These are phyloP conservation scores for Phytophthora aleatoria DNA, from an alignment of 352 stramenopile species.

Conservation along the genomic window DNA sequence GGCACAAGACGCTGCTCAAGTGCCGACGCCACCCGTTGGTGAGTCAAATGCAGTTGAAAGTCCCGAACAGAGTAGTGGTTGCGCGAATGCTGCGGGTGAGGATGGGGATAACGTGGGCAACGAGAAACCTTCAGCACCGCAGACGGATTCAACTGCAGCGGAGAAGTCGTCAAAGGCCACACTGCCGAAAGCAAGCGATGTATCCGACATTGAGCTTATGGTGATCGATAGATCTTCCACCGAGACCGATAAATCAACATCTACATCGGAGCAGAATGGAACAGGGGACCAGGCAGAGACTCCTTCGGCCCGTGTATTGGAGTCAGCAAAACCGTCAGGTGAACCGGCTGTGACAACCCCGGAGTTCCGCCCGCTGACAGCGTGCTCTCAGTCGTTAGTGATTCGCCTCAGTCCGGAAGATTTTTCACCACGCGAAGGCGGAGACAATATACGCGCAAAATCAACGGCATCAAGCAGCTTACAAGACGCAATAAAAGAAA, in stretches of 20 bases:
- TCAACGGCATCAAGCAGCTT: slow-evolving; percentile 11
- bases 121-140: slow-evolving; percentile 1
- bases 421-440: slow-evolving; percentile 36
- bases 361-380: slow-evolving; percentile 64
- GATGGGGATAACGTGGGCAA: not conserved
- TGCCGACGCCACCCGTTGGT: not conserved
- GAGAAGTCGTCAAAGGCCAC: not conserved
- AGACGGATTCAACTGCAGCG: not conserved
- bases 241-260: slow-evolving; percentile 14
- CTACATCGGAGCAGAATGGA: slow-evolving; percentile 10
- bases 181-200: not conserved
- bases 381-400: slow-evolving; percentile 67
- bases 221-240: slow-evolving; percentile 1
- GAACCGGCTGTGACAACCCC: slow-evolving; percentile 20
- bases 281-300: slow-evolving; percentile 2
- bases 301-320: not conserved
- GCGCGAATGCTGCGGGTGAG: not conserved
- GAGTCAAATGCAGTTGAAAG: not conserved
- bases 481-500: slow-evolving; percentile 52
- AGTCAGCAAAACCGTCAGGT: slow-evolving; percentile 3
- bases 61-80: not conserved
- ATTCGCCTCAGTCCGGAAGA: slow-evolving; percentile 67
- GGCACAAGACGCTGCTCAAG: slow-evolving; percentile 1
- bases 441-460: slow-evolving; percentile 16
- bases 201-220: not conserved